These are phyloP conservation scores for Chytridium lagenaria DNA, from an alignment of 371 early-diverging fungal genomes.

Conservation along the genomic window DNA sequence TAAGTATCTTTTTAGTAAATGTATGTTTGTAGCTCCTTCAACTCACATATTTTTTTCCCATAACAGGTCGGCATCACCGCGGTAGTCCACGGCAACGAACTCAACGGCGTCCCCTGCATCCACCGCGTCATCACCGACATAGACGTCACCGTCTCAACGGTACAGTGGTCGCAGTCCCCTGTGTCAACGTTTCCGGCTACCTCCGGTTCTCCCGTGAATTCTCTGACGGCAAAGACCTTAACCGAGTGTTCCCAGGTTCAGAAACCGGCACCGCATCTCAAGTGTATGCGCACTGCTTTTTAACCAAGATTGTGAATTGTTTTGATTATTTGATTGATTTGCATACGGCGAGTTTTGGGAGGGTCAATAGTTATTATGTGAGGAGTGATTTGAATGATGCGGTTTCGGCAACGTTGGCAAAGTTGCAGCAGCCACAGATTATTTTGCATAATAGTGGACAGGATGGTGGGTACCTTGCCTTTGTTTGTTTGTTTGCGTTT, in stretches of 20 bases:
- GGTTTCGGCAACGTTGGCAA: slow-evolving; percentile 76
- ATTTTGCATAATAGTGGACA: slow-evolving; percentile 61
- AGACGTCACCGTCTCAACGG: slow-evolving; percentile 75
- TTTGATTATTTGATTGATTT: slow-evolving; percentile 86
- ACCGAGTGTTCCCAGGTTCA: slow-evolving; percentile 82
- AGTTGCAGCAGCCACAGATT: slow-evolving; percentile 87
- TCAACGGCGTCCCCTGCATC: slow-evolving; percentile 91
- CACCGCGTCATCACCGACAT: slow-evolving; percentile 85
- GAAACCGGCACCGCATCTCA: slow-evolving; percentile 76
- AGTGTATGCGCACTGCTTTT: slow-evolving; percentile 80
- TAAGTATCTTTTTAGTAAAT: neutral
- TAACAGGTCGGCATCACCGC: slow-evolving; percentile 59
- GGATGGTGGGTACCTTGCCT: slow-evolving; percentile 52
- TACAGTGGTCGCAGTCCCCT: slow-evolving; percentile 87
- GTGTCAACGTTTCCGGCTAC: slow-evolving; percentile 87
- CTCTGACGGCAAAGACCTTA: slow-evolving; percentile 77
- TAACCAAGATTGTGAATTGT: slow-evolving; percentile 78
- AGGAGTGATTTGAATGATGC: slow-evolving; percentile 85
- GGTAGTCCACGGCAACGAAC: slow-evolving; percentile 91
- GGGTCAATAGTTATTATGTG: slow-evolving; percentile 88
- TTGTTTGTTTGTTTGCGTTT: too few species aligned
- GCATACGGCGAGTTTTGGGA: slow-evolving; percentile 87
- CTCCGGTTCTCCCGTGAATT: slow-evolving; percentile 80
- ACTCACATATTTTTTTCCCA: slow-evolving; percentile 12
- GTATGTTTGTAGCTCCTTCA: too few species aligned